These are phyloP conservation scores for Arthrobotrys megalospora DNA, from an alignment of 2,329 filamentous ascomycete genomes.

Conservation along the genomic window DNA sequence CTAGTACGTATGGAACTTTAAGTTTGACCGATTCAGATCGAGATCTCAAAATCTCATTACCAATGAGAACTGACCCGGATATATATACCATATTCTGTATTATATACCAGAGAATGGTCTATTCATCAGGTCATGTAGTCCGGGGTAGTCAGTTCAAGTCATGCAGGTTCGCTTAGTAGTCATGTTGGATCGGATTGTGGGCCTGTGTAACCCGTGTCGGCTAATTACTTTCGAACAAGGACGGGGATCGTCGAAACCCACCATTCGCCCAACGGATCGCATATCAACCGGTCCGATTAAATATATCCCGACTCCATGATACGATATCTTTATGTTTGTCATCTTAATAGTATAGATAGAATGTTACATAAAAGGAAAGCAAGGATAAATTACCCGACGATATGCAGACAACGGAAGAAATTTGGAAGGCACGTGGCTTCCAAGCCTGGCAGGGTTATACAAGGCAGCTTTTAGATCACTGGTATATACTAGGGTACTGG, in stretches of 20 bases:
- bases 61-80: not conserved
- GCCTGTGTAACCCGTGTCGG: slow-evolving; percentile 33
- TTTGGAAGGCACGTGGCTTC: slow-evolving; percentile 3
- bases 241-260: not conserved
- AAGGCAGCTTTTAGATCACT: not conserved
- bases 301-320: not conserved
- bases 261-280: not conserved
- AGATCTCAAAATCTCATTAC: not conserved
- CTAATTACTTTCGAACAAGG: not conserved
- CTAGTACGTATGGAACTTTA: too few relatives aligned
- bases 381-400: not conserved
- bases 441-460: not conserved
- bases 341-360: not conserved
- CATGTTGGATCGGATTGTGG: slow-evolving; percentile 14
- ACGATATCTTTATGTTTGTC: not conserved
- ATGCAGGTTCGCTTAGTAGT: not conserved
- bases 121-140: not conserved
- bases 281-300: not conserved
- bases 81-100: not conserved
- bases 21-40: too few relatives aligned
- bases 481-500: not conserved
- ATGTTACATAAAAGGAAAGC: slow-evolving; percentile 2
- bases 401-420: not conserved
- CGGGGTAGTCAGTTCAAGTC: too few relatives aligned
- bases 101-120: not conserved